Percentiles rank a stretch among this genome's conserved stretches.
These are phyloP conservation scores for Solanum virginianum DNA, from an alignment of 257 asterid genomes.

Conservation along the genomic window DNA sequence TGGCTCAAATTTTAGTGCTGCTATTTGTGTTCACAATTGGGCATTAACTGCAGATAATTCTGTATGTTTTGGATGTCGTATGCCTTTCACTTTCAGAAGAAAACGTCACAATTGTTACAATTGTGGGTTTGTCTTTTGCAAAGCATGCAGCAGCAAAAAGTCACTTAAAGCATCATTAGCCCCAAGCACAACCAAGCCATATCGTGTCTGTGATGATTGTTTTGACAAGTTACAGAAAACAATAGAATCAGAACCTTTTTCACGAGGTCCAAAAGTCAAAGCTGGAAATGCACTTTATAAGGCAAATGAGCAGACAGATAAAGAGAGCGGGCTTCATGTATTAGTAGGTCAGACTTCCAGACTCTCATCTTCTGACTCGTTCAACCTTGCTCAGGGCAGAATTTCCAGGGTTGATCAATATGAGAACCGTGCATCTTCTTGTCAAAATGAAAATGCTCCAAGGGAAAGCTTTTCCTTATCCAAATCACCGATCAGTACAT, in stretches of 20 bases:
- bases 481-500: slow-evolving; percentile 37
- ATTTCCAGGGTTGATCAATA: slow-evolving; percentile 15
- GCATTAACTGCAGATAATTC: slow-evolving; percentile 56
- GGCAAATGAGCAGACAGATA: slow-evolving; percentile 28
- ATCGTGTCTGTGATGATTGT: slow-evolving; percentile 95
- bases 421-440: slow-evolving; percentile 28
- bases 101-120: slow-evolving; percentile 90
- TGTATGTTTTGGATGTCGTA: slow-evolving; percentile 60
- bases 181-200: slow-evolving; percentile 60
- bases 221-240: slow-evolving; percentile 49
- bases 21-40: slow-evolving; percentile 67
- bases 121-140: slow-evolving; percentile 87
- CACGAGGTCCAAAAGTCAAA: slow-evolving; percentile 25
- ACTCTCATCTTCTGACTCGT: slow-evolving; percentile 53
- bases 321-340: slow-evolving; percentile 23
- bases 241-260: slow-evolving; percentile 16
- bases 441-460: slow-evolving; percentile 27
- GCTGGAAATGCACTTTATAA: slow-evolving; percentile 18
- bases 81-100: slow-evolving; percentile 61
- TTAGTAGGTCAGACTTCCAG: slow-evolving; percentile 24
- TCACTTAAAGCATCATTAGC: slow-evolving; percentile 76
- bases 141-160: slow-evolving; percentile 51
- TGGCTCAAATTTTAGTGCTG: slow-evolving; percentile 74
- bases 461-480: slow-evolving; percentile 36
- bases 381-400: slow-evolving; percentile 34